These are phyloP conservation scores for Cucumis hystrix DNA, from an alignment of 306 rosid genomes.

Conservation along the genomic window DNA sequence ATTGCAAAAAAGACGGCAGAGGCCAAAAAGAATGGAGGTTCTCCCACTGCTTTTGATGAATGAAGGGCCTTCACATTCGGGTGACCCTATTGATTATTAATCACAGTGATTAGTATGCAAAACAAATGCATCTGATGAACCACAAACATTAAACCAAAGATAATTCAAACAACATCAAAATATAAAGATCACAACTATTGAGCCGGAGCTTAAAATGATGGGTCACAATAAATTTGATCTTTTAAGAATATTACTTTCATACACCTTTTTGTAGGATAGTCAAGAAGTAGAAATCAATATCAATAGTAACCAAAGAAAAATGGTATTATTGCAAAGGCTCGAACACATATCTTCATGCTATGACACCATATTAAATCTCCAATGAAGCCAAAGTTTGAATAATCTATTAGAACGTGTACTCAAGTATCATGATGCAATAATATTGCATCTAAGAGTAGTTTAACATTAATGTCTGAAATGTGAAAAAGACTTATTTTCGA, in stretches of 20 bases:
- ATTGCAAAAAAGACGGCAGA: constrained; percentile 68
- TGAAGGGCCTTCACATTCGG: constrained; percentile 87
- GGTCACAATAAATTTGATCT: too few species aligned
- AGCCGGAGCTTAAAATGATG: not conserved
- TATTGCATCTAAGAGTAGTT: not conserved
- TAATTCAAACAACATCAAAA: not conserved
- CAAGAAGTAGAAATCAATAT: not conserved
- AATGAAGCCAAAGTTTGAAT: not conserved
- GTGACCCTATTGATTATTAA: constrained; percentile 55
- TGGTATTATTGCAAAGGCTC: not conserved
- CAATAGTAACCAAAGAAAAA: not conserved
- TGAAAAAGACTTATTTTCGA: not conserved
- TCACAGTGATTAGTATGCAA: not conserved
- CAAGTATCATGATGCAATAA: not conserved
- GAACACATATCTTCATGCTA: not conserved
- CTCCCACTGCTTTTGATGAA: constrained; percentile 95
- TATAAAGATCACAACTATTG: not conserved
- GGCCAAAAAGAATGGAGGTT: constrained; percentile 95
- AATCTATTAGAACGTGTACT: not conserved
- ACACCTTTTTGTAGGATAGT: not conserved
- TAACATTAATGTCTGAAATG: not conserved
- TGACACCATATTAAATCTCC: not conserved
- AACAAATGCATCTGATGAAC: not conserved
- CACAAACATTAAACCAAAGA: not conserved
- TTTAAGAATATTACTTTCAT: not conserved